Base-by-base conservation (phyloP, 352 stramenopile genomes). In the Globisporangium okanoganense region DNA sequence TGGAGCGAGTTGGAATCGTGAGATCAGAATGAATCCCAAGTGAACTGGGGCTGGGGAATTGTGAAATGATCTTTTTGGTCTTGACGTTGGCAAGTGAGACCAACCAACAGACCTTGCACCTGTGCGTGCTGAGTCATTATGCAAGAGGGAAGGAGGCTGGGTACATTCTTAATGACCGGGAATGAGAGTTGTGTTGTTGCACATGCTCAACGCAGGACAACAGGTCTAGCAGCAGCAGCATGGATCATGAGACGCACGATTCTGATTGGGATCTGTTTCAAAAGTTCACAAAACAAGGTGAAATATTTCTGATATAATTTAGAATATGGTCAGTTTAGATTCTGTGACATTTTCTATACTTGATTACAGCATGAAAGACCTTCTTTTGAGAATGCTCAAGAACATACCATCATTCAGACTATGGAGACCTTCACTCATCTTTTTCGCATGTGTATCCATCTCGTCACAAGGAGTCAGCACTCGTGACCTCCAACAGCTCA, bases 101-200 rank as follows among this genome's bases (percentile, higher is more conserved):
- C 41, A 16, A 16, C 41, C 24, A 24, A 27, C 16, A 5, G 10
- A 33, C n/a, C n/a, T 48, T 14, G 38, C 14, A 18, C 18, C 5
- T 48, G 14, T 14, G 48, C 14, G 14, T 58, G 18, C 36, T 58
- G 7, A 58, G 53, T 58, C 53, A 58, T n/a, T 58, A 49, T 14
- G 2, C 16, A 36, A 12, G 7, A 43, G 35, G 49, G 20, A 22
- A 24, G 29, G 35, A 29, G n/a, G 13, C 9, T 56, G 49, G 49
- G 49, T 56, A 43, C 49, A 56, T 29, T 27, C 20, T 9, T 43
- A 44, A 44, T 44, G 16, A 44, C 38, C 6, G 29, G 29, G 29
- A 33, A 33, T 3, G 6, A 33, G 29, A 33, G 29, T 3, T 33
- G 29, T 7, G 29, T 33, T 22, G 38, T 44, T 44, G 38, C 16